Conservation (phyloP, 441 rosid species). For the Eruca vesicaria region DNA sequence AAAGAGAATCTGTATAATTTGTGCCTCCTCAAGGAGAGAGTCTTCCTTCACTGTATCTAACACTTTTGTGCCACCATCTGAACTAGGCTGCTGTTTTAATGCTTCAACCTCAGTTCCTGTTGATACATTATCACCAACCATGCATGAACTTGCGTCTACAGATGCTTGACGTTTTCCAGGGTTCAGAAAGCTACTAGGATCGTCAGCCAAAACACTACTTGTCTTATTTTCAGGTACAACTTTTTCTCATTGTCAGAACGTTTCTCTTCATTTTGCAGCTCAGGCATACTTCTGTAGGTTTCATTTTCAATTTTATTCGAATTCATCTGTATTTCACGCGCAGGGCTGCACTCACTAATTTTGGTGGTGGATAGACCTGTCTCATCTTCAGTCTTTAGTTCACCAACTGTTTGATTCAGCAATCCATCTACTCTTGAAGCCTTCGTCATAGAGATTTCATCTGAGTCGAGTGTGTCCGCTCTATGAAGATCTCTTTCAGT, state of each 20-base stretch:
- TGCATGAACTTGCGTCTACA: slow-evolving; percentile 39
- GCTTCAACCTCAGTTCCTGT: slow-evolving; percentile 39
- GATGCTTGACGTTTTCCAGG: slow-evolving; percentile 42
- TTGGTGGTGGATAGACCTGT: slow-evolving; percentile 31
- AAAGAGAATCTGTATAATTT: slow-evolving; percentile 68
- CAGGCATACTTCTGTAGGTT: slow-evolving; percentile 35
- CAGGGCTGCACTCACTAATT: slow-evolving; percentile 33
- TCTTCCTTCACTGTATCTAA: slow-evolving; percentile 71
- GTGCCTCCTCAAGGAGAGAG: slow-evolving; percentile 90
- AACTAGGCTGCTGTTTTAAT: slow-evolving; percentile 47
- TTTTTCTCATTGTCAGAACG: slow-evolving; percentile 38
- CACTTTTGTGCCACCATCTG: slow-evolving; percentile 42
- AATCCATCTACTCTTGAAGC: slow-evolving; percentile 46
- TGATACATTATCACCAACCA: slow-evolving; percentile 40
- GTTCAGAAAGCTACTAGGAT: slow-evolving; percentile 33
- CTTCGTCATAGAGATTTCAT: slow-evolving; percentile 40
- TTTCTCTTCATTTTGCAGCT: slow-evolving; percentile 46
- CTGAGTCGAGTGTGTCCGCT: slow-evolving; percentile 44
- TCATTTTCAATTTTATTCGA: slow-evolving; percentile 53
- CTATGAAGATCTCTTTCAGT: slow-evolving; percentile 46
- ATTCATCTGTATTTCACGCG: slow-evolving; percentile 39
- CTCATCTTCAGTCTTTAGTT: slow-evolving; percentile 44
- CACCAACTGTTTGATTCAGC: slow-evolving; percentile 43
- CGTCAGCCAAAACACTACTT: slow-evolving; percentile 32
- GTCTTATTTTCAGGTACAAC: slow-evolving; percentile 39